phyloP scores from a whole-genome alignment of 2,329 filamentous ascomycete genomes.

The Chrysosporium queenslandicum region DNA sequence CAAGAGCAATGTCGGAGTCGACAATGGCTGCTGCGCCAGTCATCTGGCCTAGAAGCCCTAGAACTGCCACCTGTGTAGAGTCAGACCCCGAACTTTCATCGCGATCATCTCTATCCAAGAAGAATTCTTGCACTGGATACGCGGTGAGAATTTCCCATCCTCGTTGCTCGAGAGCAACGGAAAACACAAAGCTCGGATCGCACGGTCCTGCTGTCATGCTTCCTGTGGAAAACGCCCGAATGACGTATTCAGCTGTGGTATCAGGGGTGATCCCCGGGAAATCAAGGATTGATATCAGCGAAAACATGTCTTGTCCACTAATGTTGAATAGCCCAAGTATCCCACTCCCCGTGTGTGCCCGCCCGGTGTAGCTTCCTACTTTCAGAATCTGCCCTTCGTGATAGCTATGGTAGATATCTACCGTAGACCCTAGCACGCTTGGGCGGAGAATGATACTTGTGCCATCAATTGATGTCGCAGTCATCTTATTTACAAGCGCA shows the following conservation, averaged over 20 bases:
- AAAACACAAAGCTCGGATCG: constrained; percentile 42
- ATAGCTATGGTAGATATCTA: constrained; percentile 65
- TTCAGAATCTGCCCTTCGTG: constrained; percentile 64
- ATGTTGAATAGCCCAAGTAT: constrained; percentile 83
- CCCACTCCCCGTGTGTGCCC: constrained; percentile 56
- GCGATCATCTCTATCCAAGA: constrained; percentile 24
- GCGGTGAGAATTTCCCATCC: constrained; percentile 77
- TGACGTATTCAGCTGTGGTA: constrained; percentile 51
- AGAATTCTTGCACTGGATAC: constrained; percentile 54
- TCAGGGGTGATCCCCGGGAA: constrained; percentile 59
- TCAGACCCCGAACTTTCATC: constrained; percentile 30
- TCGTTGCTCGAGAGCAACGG: constrained; percentile 51
- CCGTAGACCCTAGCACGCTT: constrained; percentile 59
- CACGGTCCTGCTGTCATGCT: constrained; percentile 40
- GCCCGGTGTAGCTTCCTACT: constrained; percentile 66
- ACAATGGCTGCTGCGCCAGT: constrained; percentile 71
- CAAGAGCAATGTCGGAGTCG: constrained; percentile 48
- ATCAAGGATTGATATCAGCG: constrained; percentile 58
- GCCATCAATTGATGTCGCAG: constrained; percentile 58
- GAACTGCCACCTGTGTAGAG: constrained; percentile 46
- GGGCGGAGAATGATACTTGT: constrained; percentile 75
- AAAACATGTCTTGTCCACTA: constrained; percentile 50
- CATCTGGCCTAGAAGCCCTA: constrained; percentile 83
- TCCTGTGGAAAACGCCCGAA: constrained; percentile 62
- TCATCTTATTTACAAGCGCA: constrained; percentile 68